Evolutionary conservation across 805 yeast species (phyloP).

Genomic region (Yarrowia alimentaria): DNA sequence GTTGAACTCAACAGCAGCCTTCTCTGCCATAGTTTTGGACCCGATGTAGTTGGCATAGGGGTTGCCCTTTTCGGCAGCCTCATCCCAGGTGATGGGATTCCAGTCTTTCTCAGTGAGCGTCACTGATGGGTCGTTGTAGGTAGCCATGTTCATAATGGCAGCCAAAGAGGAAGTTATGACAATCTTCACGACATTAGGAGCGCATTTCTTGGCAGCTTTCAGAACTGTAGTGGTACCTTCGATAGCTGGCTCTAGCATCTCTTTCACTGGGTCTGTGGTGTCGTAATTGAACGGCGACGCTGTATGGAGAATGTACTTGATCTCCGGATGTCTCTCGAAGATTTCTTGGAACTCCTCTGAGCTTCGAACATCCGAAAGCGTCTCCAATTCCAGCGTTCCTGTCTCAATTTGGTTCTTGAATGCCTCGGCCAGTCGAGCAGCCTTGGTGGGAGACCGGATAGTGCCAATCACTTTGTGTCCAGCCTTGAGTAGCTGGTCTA

Average conservation of each 20-base stretch:
- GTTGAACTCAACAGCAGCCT: slow-evolving; percentile 55
- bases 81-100: slow-evolving; percentile 41
- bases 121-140: slow-evolving; percentile 32
- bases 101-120: slow-evolving; percentile 41
- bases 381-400: slow-evolving; percentile 35
- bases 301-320: slow-evolving; percentile 43
- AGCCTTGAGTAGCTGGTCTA: slow-evolving; percentile 42
- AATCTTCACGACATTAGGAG: slow-evolving; percentile 40
- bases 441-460: slow-evolving; percentile 47
- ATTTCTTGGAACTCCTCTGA: slow-evolving; percentile 50
- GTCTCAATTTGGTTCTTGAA: slow-evolving; percentile 30
- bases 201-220: slow-evolving; percentile 42
- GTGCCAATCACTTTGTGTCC: slow-evolving; percentile 50
- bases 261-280: slow-evolving; percentile 43
- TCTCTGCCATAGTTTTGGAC: slow-evolving; percentile 57
- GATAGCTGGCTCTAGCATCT: slow-evolving; percentile 48
- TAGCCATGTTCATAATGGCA: slow-evolving; percentile 41
- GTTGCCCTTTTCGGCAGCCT: slow-evolving; percentile 25
- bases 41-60: slow-evolving; percentile 35
- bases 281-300: slow-evolving; percentile 43
- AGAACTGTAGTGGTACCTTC: slow-evolving; percentile 48
- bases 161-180: slow-evolving; percentile 53
- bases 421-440: slow-evolving; percentile 36
- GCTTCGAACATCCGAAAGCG: slow-evolving; percentile 38
- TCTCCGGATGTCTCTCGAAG: slow-evolving; percentile 43